Conservation (phyloP, 306 rosid genomes). For the Vigna mungo region DNA sequence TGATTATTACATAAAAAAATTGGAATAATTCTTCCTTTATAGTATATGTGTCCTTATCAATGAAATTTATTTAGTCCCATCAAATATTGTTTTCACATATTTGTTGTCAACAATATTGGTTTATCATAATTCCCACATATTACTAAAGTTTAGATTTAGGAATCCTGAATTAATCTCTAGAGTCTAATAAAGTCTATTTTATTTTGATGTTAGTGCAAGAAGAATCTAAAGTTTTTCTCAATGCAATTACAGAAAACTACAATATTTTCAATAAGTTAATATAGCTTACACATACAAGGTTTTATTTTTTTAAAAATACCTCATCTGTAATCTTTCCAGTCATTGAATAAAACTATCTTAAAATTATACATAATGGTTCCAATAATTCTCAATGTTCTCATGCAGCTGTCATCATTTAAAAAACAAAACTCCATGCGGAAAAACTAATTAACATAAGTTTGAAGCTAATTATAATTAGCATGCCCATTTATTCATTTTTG, state of each 20-base stretch:
- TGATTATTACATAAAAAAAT: neutral
- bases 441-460: neutral
- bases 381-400: conserved; percentile 14
- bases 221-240: neutral
- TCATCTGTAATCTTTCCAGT: neutral
- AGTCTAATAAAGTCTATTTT: no score
- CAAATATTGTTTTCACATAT: neutral
- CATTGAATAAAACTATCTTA: neutral
- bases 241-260: neutral
- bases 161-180: neutral
- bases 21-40: neutral
- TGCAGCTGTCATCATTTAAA: conserved; percentile 29
- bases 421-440: neutral
- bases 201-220: neutral
- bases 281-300: neutral
- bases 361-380: neutral
- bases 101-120: neutral
- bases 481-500: neutral
- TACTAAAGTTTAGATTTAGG: neutral
- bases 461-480: neutral
- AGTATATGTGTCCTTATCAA: neutral
- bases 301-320: neutral
- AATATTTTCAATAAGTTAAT: neutral
- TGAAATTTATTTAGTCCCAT: neutral
- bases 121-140: neutral